A percentile compares a stretch with the other conserved stretches of the same genome.
Conservation (phyloP, 1,139 yeast genomes). For the Suhomyces choctaworum region DNA sequence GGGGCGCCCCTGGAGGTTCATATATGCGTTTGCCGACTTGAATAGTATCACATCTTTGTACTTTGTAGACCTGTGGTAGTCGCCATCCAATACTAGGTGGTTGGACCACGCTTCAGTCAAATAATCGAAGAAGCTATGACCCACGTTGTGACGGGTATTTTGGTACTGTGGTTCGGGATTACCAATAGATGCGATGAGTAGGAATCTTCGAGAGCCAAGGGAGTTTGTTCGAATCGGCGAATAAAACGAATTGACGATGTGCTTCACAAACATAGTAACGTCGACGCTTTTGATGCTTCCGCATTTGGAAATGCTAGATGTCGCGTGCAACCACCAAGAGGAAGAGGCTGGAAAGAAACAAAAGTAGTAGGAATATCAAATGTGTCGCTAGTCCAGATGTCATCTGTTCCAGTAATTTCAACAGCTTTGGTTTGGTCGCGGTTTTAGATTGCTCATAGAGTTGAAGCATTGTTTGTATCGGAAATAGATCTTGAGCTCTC, state of each 20-base stretch:
- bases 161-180: slow-evolving; percentile 69
- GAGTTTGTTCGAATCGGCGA: slow-evolving; percentile 7
- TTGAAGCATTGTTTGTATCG: too few relatives aligned
- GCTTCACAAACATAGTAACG: slow-evolving; percentile 8
- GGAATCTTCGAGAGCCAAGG: slow-evolving; percentile 17
- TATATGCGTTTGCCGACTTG: slow-evolving; percentile 53
- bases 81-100: slow-evolving; percentile 15
- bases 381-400: too few relatives aligned
- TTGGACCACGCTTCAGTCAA: slow-evolving; percentile 27
- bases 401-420: too few relatives aligned
- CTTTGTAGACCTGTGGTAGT: slow-evolving; percentile 22
- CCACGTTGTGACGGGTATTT: slow-evolving; percentile 76
- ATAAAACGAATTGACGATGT: slow-evolving; percentile 8
- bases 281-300: not conserved
- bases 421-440: too few relatives aligned
- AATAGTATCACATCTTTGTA: slow-evolving; percentile 34
- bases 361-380: too few relatives aligned
- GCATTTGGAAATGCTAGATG: not conserved
- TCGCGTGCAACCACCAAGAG: slow-evolving; percentile 1
- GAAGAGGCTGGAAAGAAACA: too few relatives aligned
- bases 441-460: too few relatives aligned
- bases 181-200: slow-evolving; percentile 65
- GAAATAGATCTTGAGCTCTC: too few relatives aligned
- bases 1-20: slow-evolving; percentile 69
- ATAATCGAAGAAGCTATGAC: slow-evolving; percentile 54